These are phyloP conservation scores for Kitagawia praeruptora DNA, from an alignment of 129 eudicot genomes.

Conservation along the genomic window DNA sequence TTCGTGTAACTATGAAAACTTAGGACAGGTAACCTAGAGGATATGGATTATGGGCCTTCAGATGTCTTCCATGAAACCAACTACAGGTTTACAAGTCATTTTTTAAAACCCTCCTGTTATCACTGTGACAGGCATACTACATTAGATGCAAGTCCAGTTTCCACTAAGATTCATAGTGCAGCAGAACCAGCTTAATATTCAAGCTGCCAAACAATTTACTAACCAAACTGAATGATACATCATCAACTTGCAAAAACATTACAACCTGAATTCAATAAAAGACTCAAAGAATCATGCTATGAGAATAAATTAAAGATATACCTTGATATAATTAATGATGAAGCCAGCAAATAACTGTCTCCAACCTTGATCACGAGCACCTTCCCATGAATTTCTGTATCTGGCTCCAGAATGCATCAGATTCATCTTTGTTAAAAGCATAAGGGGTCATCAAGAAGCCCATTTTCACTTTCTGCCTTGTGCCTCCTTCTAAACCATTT, in stretches of 20 bases:
- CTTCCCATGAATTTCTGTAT: constrained; percentile 60
- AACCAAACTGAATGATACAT: no score
- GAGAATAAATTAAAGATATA: constrained; percentile 11
- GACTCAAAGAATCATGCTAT: not conserved
- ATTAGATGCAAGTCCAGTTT: no score
- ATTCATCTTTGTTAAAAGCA: constrained; percentile 84
- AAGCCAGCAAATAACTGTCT: constrained; percentile 93
- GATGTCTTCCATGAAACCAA: not conserved
- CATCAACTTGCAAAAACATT: not conserved
- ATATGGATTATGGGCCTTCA: not conserved
- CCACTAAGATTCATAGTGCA: no score
- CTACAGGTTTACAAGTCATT: no score
- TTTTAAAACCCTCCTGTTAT: no score
- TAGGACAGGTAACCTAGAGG: not conserved
- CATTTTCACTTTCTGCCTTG: no score
- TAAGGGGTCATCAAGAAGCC: constrained; percentile 91
- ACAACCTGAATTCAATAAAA: not conserved
- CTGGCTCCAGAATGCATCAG: constrained; percentile 43
- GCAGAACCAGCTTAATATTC: no score
- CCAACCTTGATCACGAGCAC: constrained; percentile 85
- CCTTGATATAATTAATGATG: constrained; percentile 90
- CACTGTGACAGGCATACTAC: no score
- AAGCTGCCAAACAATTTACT: no score
- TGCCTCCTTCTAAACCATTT: no score
- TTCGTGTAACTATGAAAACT: not conserved